Evolutionary conservation across 2,329 filamentous ascomycete genomes (phyloP), one percentile per base, ranked within the genome.

Genomic region (Hypoxylon sp.): DNA sequence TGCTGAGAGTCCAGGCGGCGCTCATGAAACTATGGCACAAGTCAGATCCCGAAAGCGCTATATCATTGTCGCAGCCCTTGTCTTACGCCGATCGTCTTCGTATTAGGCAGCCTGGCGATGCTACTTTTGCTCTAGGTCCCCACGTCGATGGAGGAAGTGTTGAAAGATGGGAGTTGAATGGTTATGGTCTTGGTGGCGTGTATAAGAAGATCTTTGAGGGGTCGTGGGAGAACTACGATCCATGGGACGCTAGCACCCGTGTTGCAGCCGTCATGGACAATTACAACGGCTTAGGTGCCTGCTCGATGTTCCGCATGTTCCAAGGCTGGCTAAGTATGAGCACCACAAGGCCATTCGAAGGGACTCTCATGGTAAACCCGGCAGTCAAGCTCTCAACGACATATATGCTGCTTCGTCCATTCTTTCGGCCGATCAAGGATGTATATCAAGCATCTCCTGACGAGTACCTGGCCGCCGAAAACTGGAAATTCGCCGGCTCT

Each of bases 291-390:
- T 86, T 93, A 0, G 94, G 94, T 0, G 90, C 92, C 0, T 97
- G 93, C 80, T 91, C 87, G 50, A 93, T 94, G 83, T 94, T 97
- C 80, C 87, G 95, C 42, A 92, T 93, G 86, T 95, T 93, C 79
- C 94, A 98, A 80, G 94, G 93, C 17, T 98, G 94, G 94, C 80
- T 98, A 57, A 88, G 87, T 66, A 91, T 98, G 86, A 93, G 91
- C 64, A 81, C 83, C n/a, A 91, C 89, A 0, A 89, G 85, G 0
- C 92, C 93, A 0, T 85, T 85, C 4, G 90, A 97, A 80, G 94
- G 94, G 0, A 96, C 94, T 0, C 80, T 98, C 57, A 85, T 93
- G 47, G 92, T 97, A 1, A 94, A 94, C 74, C 94, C 94, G 0
- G 83, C 97, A 57, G 81, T 96, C 50, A 86, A 87, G 69, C 87